Conservation (phyloP, 2,329 filamentous ascomycete species). For the Colletotrichum siamense region DNA sequence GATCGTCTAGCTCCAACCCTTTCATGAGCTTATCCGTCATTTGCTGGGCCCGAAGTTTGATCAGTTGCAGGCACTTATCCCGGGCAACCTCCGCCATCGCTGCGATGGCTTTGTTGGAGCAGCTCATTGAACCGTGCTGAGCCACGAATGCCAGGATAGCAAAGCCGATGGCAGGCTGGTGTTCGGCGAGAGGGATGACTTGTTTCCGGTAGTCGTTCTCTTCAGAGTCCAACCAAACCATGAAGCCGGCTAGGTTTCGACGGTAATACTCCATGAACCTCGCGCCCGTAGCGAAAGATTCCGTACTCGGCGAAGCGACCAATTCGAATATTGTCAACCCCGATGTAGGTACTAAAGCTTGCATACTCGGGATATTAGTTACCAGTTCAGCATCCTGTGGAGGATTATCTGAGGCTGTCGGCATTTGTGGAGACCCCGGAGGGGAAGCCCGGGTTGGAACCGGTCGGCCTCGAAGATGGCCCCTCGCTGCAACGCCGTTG, state of each 20-base stretch:
- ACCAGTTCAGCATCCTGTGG: neutral
- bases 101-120: neutral
- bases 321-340: neutral
- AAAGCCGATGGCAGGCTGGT: constrained; percentile 30
- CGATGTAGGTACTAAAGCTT: neutral
- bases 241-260: constrained; percentile 31
- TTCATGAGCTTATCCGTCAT: constrained; percentile 28
- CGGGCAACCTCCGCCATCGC: constrained; percentile 31
- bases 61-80: constrained; percentile 30
- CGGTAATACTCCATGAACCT: constrained; percentile 34
- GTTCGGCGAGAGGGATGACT: constrained; percentile 29
- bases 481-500: constrained; percentile 30
- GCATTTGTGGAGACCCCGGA: neutral
- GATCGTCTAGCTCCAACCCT: constrained; percentile 25
- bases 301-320: neutral
- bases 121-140: constrained; percentile 27
- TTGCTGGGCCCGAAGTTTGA: constrained; percentile 21
- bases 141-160: constrained; percentile 33
- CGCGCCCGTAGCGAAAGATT: constrained; percentile 15
- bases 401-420: neutral
- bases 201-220: constrained; percentile 32
- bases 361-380: no score
- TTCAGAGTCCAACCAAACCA: constrained; percentile 36
- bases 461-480: constrained; percentile 22
- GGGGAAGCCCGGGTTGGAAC: neutral